A percentile compares a stretch with the other conserved stretches of the same genome.
These are phyloP conservation scores for Guadua angustifolia DNA, from an alignment of 176 grass and related monocot genomes.

Conservation along the genomic window DNA sequence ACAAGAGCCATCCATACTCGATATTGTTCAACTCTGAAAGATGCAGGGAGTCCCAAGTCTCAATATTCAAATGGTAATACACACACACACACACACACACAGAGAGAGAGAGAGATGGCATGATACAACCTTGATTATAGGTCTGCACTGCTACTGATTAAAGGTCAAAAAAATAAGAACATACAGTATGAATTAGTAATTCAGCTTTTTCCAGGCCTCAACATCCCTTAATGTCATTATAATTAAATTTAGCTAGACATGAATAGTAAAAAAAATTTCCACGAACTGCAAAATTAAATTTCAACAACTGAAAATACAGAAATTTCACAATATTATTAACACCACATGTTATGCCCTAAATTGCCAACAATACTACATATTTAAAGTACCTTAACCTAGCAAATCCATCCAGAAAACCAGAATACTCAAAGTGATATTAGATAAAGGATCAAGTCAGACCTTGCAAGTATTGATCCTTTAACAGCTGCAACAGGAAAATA, in stretches of 20 bases:
- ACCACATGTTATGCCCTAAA: conserved; percentile 37
- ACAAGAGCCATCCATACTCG: conserved; percentile 20
- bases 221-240: not conserved
- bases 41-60: conserved; percentile 3
- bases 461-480: conserved; percentile 78
- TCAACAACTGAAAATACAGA: conserved; percentile 6
- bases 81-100: too few species aligned
- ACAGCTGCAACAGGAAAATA: conserved; percentile 87
- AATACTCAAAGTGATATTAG: conserved; percentile 30
- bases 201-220: not conserved
- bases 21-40: not conserved
- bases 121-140: not conserved
- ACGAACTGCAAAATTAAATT: conserved; percentile 4
- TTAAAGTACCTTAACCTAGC: conserved; percentile 7
- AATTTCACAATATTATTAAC: conserved; percentile 23
- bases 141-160: not conserved
- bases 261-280: not conserved
- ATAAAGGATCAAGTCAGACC: conserved; percentile 56
- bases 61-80: not conserved
- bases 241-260: conserved; percentile 20
- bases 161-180: conserved; percentile 9
- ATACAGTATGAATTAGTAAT: not conserved
- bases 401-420: conserved; percentile 37
- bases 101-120: not conserved
- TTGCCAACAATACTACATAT: conserved; percentile 6